Evolutionary conservation across 2,329 filamentous ascomycete species (phyloP).

Genomic region (Alternaria tenuissima): DNA sequence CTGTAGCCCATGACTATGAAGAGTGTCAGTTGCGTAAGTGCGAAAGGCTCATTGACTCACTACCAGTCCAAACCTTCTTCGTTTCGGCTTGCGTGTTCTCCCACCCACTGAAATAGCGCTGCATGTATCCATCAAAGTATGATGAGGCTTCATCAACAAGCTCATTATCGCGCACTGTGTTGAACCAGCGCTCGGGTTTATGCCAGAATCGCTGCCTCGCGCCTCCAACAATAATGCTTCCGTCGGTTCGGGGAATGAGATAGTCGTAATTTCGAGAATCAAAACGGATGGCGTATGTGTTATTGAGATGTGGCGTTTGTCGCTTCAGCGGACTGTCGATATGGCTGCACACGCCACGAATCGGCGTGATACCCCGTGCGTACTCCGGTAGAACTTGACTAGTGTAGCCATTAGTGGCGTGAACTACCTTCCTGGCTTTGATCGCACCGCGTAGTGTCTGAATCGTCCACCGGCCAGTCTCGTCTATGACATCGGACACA

Average conservation of each 20-base stretch:
- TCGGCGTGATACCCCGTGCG: background rate
- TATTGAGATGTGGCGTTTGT: conserved; percentile 2
- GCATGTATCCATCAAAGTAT: conserved; percentile 8
- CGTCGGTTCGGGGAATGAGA: background rate
- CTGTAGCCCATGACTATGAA: too few species aligned
- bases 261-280: conserved; percentile 8
- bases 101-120: conserved; percentile 5
- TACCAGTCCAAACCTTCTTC: background rate
- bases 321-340: background rate
- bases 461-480: background rate
- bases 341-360: conserved; percentile 4
- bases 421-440: conserved; percentile 3
- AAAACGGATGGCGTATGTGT: conserved; percentile 4
- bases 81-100: background rate
- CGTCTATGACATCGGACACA: background rate
- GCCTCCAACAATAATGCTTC: conserved; percentile 9
- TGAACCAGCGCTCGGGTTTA: conserved; percentile 4
- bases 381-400: conserved; percentile 2
- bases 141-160: background rate
- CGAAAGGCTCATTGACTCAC: rapidly evolving
- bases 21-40: too few species aligned
- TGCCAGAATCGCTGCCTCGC: conserved; percentile 1
- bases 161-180: conserved; percentile 1
- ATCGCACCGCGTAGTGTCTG: conserved; percentile 4
- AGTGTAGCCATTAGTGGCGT: conserved; percentile 7